A percentile compares a stretch with the other conserved stretches of the same genome.
Evolutionary conservation across 2,329 filamentous ascomycete species (phyloP).

Genomic region (Zymoseptoria pseudotritici): DNA sequence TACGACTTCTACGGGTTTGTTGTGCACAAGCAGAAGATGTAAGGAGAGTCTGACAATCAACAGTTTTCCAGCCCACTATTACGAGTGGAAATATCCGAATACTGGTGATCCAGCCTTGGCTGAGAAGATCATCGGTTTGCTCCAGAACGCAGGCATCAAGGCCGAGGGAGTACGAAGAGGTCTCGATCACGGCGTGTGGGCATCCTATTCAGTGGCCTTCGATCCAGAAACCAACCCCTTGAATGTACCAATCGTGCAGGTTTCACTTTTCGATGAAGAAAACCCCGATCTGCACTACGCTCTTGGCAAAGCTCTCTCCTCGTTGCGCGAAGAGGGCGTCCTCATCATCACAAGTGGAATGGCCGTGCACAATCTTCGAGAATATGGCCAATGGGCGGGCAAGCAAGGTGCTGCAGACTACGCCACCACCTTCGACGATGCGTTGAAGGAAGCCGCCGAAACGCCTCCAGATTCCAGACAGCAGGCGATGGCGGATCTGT

Average conservation of each 20-base stretch:
- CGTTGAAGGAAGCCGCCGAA: slow-evolving; percentile 29
- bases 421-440: slow-evolving; percentile 28
- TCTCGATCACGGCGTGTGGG: slow-evolving; percentile 70
- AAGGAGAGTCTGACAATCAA: neutral
- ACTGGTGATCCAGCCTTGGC: slow-evolving; percentile 55
- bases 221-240: slow-evolving; percentile 32
- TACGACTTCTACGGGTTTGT: slow-evolving; percentile 68
- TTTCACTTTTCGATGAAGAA: slow-evolving; percentile 59
- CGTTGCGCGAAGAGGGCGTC: slow-evolving; percentile 60
- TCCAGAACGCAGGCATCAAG: slow-evolving; percentile 53
- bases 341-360: slow-evolving; percentile 66
- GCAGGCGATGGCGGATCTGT: slow-evolving; percentile 29
- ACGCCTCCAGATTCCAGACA: slow-evolving; percentile 23
- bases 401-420: slow-evolving; percentile 26
- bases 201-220: slow-evolving; percentile 55
- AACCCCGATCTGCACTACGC: slow-evolving; percentile 59
- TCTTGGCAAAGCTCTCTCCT: slow-evolving; percentile 58
- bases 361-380: slow-evolving; percentile 47
- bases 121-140: slow-evolving; percentile 47
- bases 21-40: neutral
- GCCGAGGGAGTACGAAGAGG: slow-evolving; percentile 55
- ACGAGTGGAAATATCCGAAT: slow-evolving; percentile 59
- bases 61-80: slow-evolving; percentile 53
- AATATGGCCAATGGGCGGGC: slow-evolving; percentile 21
- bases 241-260: slow-evolving; percentile 58